phyloP scores from a whole-genome alignment of 2,329 filamentous ascomycete genomes.

The Coccinonectria pachysandricola region DNA sequence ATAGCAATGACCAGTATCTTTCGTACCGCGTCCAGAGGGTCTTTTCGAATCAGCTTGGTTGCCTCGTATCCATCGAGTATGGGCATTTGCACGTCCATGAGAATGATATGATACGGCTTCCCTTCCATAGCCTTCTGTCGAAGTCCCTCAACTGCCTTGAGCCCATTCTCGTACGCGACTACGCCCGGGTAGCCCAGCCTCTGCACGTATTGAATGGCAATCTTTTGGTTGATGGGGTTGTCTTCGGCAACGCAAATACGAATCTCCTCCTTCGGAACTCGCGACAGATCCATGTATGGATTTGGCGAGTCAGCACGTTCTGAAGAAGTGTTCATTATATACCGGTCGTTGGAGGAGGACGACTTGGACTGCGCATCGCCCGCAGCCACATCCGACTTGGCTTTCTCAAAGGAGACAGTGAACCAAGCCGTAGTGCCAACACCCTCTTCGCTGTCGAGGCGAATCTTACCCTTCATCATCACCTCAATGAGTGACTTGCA shows the following conservation, averaged over 20 bases:
- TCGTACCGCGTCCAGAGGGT: constrained; percentile 64
- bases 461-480: constrained; percentile 80
- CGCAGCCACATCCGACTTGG: constrained; percentile 48
- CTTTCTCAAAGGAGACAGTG: constrained; percentile 77
- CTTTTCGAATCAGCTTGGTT: constrained; percentile 70
- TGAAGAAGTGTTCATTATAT: constrained; percentile 19
- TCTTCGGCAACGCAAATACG: constrained; percentile 92
- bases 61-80: constrained; percentile 88
- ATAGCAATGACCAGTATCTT: constrained; percentile 91
- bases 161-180: constrained; percentile 81
- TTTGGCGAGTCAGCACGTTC: constrained; percentile 31
- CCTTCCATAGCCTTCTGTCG: constrained; percentile 60
- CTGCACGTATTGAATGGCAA: constrained; percentile 82
- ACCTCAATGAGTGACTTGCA: constrained; percentile 91
- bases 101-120: constrained; percentile 73
- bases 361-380: constrained; percentile 39
- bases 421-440: constrained; percentile 67
- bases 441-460: constrained; percentile 66
- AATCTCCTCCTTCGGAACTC: constrained; percentile 65
- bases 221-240: constrained; percentile 89
- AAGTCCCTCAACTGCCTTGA: constrained; percentile 80
- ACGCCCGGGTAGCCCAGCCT: constrained; percentile 73
- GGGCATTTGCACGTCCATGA: constrained; percentile 98
- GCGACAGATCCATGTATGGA: constrained; percentile 55
- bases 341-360: constrained; percentile 26